Percentiles rank a stretch among this genome's conserved stretches.
These are phyloP conservation scores for Fusarium brevicatenulatum DNA, from an alignment of 2,329 filamentous ascomycete species.

Conservation along the genomic window DNA sequence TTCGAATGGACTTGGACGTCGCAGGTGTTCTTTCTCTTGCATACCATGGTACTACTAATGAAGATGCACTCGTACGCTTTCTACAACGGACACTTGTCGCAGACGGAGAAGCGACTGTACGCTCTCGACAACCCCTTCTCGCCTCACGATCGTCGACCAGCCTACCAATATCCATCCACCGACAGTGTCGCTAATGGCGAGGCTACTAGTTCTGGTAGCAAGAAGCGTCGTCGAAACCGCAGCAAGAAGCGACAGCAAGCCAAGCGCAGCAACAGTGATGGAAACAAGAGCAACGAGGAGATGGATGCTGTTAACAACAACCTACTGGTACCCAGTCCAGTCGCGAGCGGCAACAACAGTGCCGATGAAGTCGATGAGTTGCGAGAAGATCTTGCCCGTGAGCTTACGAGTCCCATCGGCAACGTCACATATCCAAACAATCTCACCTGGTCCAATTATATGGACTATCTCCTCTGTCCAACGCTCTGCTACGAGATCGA, in stretches of 20 bases:
- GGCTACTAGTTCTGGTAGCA: constrained; percentile 21
- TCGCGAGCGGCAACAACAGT: constrained; percentile 39
- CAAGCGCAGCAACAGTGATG: constrained; percentile 32
- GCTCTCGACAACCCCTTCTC: constrained; percentile 79
- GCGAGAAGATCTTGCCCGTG: constrained; percentile 86
- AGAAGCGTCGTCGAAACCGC: constrained; percentile 40
- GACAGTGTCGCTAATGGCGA: constrained; percentile 55
- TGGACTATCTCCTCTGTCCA: constrained; percentile 89
- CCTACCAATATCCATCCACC: constrained; percentile 78
- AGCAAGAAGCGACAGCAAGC: constrained; percentile 29
- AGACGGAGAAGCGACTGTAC: constrained; percentile 82
- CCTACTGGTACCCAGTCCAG: constrained; percentile 10
- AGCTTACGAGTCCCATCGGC: constrained; percentile 90
- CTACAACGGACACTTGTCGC: constrained; percentile 94
- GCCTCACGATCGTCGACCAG: constrained; percentile 70
- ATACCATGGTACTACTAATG: constrained; percentile 93
- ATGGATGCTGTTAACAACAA: constrained; percentile 30
- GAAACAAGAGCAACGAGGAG: constrained; percentile 42
- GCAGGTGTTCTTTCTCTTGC: constrained; percentile 92
- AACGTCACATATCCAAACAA: constrained; percentile 91
- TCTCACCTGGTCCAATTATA: constrained; percentile 82
- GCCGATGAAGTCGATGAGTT: constrained; percentile 71
- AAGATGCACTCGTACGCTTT: constrained; percentile 99
- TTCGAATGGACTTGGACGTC: constrained; percentile 96
- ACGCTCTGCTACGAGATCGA: constrained; percentile 98